These are phyloP conservation scores for Elaeis oleifera DNA, from an alignment of 202 grass and related monocot genomes.

Conservation along the genomic window DNA sequence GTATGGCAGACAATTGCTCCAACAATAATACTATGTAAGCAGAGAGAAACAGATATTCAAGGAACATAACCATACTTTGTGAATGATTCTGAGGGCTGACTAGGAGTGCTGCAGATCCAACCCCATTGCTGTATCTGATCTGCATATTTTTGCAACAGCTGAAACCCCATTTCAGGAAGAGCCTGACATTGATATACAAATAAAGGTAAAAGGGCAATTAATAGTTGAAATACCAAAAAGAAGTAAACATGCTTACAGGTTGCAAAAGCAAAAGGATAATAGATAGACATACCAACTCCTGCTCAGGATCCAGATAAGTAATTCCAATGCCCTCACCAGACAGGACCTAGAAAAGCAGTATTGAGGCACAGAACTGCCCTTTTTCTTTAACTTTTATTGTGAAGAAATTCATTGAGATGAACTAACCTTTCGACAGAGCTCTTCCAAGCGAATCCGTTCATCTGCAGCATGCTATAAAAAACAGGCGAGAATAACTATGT, in stretches of 20 bases:
- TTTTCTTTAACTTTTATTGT: no score
- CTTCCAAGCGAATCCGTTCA: slow-evolving; percentile 93
- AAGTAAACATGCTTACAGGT: no score
- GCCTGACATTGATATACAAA: slow-evolving; percentile 39
- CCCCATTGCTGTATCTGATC: slow-evolving; percentile 88
- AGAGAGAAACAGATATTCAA: slow-evolving; percentile 1
- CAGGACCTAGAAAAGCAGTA: slow-evolving; percentile 40
- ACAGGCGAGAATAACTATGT: background rate
- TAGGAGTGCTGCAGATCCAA: slow-evolving; percentile 56
- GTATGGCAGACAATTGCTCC: no score
- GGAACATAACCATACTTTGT: slow-evolving; percentile 40
- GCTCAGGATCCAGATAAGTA: slow-evolving; percentile 60
- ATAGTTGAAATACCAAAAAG: background rate
- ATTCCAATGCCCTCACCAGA: slow-evolving; percentile 55
- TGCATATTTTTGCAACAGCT: slow-evolving; percentile 74
- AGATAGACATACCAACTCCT: slow-evolving; percentile 61
- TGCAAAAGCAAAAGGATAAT: background rate
- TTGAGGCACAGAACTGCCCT: no score
- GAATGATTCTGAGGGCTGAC: slow-evolving; percentile 48
- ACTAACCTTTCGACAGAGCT: slow-evolving; percentile 68
- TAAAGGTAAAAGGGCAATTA: slow-evolving; percentile 6
- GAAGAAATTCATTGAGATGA: no score
- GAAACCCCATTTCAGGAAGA: slow-evolving; percentile 86
- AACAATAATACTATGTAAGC: no score
- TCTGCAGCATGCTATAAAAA: slow-evolving; percentile 86